Percentiles rank a stretch among this genome's conserved stretches.
phyloP scores from a whole-genome alignment of 2,329 filamentous ascomycete genomes.

The Nothomitra cinnamomea region DNA sequence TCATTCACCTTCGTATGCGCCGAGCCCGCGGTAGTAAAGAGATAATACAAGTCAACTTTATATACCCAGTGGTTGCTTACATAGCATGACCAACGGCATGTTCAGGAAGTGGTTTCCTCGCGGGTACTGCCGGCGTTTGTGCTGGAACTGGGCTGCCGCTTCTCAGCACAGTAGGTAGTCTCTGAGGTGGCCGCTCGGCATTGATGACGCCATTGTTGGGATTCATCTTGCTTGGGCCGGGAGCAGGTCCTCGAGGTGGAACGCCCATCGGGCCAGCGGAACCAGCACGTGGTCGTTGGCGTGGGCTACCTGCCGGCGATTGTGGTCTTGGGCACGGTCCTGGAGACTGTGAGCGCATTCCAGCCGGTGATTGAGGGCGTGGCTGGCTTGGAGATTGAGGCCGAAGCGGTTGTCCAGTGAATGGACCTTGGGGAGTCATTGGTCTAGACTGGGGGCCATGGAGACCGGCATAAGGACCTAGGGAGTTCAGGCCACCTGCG shows the following conservation, averaged over 20 bases:
- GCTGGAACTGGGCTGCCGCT: slow-evolving; percentile 10
- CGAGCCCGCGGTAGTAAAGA: background rate
- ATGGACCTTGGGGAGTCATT: background rate
- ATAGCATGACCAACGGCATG: slow-evolving; percentile 22
- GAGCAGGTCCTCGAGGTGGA: background rate
- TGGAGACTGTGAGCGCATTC: background rate
- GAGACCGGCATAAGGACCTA: slow-evolving; percentile 10
- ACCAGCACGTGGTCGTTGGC: background rate
- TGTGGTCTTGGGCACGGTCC: background rate
- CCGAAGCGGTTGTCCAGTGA: background rate
- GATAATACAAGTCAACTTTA: background rate
- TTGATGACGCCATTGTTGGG: slow-evolving; percentile 14
- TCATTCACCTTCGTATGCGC: background rate
- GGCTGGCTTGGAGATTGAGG: no score
- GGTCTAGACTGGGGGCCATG: background rate
- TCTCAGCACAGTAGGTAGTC: slow-evolving; percentile 9
- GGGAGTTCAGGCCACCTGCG: slow-evolving; percentile 17
- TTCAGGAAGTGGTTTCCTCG: slow-evolving; percentile 39
- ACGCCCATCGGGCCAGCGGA: background rate
- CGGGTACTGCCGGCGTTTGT: slow-evolving; percentile 24
- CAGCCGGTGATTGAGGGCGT: no score
- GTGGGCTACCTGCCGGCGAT: background rate
- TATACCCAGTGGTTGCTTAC: background rate
- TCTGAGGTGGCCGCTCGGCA: slow-evolving; percentile 8
- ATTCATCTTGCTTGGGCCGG: background rate